A percentile compares a stretch with the other conserved stretches of the same genome.
These are phyloP conservation scores for Nephelium lappaceum DNA, from an alignment of 345 rosid genomes.

Conservation along the genomic window DNA sequence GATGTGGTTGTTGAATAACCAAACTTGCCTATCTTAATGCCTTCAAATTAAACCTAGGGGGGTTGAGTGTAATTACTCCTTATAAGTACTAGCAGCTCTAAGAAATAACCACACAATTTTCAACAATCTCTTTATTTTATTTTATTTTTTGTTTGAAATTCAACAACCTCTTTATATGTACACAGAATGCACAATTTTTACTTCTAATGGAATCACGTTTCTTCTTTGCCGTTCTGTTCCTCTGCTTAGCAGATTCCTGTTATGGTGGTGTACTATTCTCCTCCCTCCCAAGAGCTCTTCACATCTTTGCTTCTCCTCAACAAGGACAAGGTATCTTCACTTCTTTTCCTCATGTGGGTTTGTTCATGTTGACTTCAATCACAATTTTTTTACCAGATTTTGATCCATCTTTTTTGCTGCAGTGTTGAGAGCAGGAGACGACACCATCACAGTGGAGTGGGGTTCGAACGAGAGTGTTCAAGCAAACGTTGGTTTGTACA, in stretches of 20 bases:
- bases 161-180: no score
- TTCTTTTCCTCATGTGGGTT: neutral
- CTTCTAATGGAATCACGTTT: neutral
- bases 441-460: constrained; percentile 30
- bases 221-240: neutral
- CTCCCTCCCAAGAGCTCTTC: neutral
- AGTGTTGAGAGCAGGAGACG: constrained; percentile 31
- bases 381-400: neutral
- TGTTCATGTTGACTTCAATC: no score
- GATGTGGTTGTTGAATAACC: no score
- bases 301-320: neutral
- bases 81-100: no score
- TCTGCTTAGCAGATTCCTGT: neutral
- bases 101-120: no score
- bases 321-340: neutral
- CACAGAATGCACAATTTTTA: no score
- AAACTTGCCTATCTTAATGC: no score
- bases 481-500: constrained; percentile 15
- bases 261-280: neutral
- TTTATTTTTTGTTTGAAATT: no score
- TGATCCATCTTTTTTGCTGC: neutral
- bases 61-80: no score
- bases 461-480: constrained; percentile 24
- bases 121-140: no score
- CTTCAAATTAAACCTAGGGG: no score